Percentiles rank a stretch among this genome's conserved stretches.
Evolutionary conservation across 1,139 yeast genomes (phyloP).

Genomic region (Candida glucosophila): DNA sequence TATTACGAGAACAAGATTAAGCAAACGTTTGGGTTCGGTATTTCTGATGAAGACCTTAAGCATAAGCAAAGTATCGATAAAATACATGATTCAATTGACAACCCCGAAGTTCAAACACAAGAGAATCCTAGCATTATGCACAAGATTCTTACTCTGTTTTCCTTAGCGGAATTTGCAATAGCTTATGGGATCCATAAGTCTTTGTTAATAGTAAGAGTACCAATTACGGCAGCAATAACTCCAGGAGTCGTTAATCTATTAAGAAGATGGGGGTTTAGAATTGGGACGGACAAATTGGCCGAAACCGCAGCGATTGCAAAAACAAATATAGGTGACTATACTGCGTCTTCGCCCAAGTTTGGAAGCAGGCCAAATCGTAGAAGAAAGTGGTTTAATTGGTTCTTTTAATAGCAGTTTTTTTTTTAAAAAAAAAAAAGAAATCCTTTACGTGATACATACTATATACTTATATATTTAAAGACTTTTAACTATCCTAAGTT

Average conservation of each 20-base stretch:
- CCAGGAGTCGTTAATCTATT: conserved; percentile 66
- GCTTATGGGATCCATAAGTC: conserved; percentile 95
- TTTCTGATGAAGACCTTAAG: conserved; percentile 31
- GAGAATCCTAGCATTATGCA: conserved; percentile 1
- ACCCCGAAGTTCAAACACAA: conserved; percentile 4
- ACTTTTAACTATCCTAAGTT: too few relatives aligned
- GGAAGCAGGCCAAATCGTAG: conserved; percentile 44
- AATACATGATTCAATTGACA: conserved; percentile 14
- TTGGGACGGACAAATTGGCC: conserved; percentile 44
- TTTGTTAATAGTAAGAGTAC: conserved; percentile 70
- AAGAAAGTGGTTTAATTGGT: conserved; percentile 58
- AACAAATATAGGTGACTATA: conserved; percentile 25
- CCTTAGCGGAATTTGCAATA: conserved; percentile 65
- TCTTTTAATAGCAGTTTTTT: too few relatives aligned
- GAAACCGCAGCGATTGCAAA: conserved; percentile 30
- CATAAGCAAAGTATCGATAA: conserved; percentile 23
- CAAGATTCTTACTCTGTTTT: conserved; percentile 33
- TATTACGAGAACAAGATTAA: conserved; percentile 56
- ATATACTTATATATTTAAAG: conserved; percentile 1
- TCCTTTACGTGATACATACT: too few relatives aligned
- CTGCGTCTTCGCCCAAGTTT: conserved; percentile 37
- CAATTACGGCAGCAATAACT: conserved; percentile 87
- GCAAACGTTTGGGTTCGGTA: conserved; percentile 50
- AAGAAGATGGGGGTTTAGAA: conserved; percentile 72
- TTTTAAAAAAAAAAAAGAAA: too few relatives aligned